Percentiles rank a stretch among this genome's conserved stretches.
phyloP scores from a whole-genome alignment of 179 eudicot species.

The Drosera spatulata region DNA sequence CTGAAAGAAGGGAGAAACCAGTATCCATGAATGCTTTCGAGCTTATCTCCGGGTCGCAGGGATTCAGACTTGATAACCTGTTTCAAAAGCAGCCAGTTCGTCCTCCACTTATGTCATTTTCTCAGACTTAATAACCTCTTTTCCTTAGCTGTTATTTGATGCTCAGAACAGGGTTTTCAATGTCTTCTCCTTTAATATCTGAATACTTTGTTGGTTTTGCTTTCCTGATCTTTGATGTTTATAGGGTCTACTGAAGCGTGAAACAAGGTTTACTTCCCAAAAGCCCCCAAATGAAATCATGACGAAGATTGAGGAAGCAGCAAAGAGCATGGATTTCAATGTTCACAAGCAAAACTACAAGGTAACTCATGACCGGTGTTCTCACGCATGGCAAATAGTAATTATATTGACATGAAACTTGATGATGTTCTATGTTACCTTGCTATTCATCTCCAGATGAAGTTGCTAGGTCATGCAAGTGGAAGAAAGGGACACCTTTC shows the following conservation, averaged over 20 bases:
- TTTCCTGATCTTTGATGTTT: constrained; percentile 1
- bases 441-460: constrained; percentile 37
- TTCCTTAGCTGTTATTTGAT: too few relatives aligned
- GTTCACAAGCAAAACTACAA: constrained; percentile 71
- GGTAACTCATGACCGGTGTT: constrained; percentile 23
- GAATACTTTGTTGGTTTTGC: not conserved
- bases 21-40: constrained; percentile 90
- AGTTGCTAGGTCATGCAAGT: constrained; percentile 72
- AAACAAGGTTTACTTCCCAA: constrained; percentile 74
- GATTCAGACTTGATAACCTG: constrained; percentile 62
- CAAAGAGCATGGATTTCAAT: constrained; percentile 75
- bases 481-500: constrained; percentile 94
- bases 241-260: constrained; percentile 57
- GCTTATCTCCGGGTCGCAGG: constrained; percentile 70
- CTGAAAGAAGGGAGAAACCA: constrained; percentile 77
- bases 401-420: not conserved
- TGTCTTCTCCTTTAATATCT: not conserved
- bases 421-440: not conserved
- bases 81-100: constrained; percentile 51
- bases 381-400: not conserved
- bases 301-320: constrained; percentile 85
- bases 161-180: too few relatives aligned
- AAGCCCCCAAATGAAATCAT: constrained; percentile 74
- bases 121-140: not conserved
- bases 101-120: constrained; percentile 8